A percentile compares a stretch with the other conserved stretches of the same genome.
Evolutionary conservation across 768 basidiomycete genomes (phyloP).

Genomic region (Calocera viscosa): DNA sequence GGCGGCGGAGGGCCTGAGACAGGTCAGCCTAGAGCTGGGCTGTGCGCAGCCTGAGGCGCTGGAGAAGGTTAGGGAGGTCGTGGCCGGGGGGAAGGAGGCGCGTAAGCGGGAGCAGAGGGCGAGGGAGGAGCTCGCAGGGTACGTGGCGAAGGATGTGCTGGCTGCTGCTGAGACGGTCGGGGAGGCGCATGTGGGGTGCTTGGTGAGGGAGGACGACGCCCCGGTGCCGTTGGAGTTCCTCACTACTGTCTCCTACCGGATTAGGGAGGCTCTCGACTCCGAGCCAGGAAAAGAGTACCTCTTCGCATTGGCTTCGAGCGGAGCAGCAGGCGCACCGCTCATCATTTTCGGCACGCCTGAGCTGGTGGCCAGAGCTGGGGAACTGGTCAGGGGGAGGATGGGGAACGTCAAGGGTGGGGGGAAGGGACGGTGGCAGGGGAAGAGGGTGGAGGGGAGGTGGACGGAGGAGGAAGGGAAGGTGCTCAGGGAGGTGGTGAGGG

Average conservation of each 20-base stretch:
- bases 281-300: background rate
- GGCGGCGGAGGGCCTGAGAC: conserved; percentile 43
- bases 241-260: conserved; percentile 11
- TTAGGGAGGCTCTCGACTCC: conserved; percentile 7
- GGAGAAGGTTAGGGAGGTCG: conserved; percentile 43
- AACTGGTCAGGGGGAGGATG: conserved; percentile 43
- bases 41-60: conserved; percentile 45
- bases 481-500: background rate
- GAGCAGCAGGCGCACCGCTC: background rate
- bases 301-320: conserved; percentile 16
- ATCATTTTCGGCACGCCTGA: conserved; percentile 27
- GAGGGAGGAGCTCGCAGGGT: conserved; percentile 49
- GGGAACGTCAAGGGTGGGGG: conserved; percentile 62
- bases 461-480: conserved; percentile 26
- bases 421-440: conserved; percentile 64
- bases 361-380: conserved; percentile 36
- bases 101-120: conserved; percentile 56
- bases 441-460: conserved; percentile 58
- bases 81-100: conserved; percentile 52
- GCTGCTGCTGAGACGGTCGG: conserved; percentile 4
- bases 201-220: conserved; percentile 17
- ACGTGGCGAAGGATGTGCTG: conserved; percentile 21
- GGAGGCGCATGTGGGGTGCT: background rate
- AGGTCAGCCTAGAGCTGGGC: conserved; percentile 48
- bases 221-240: conserved; percentile 21